Evolutionary conservation across 805 yeast species (phyloP).

Genomic region (Lipomyces kockii): DNA sequence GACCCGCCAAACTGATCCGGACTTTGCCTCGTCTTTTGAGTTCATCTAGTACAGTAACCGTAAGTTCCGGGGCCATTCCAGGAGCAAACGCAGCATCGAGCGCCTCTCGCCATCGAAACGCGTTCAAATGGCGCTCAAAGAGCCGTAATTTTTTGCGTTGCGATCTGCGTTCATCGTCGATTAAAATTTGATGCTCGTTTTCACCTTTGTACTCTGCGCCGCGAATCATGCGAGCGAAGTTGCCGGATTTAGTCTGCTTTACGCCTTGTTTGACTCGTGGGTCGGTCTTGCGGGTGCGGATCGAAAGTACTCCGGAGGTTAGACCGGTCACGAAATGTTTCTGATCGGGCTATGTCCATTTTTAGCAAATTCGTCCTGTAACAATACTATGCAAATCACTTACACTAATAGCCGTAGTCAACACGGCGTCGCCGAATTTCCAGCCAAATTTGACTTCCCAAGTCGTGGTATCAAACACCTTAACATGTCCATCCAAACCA

Average conservation of each 20-base stretch:
- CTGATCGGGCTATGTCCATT: conserved; percentile 70
- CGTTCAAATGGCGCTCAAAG: conserved; percentile 82
- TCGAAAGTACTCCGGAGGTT: conserved; percentile 83
- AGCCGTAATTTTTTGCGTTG: conserved; percentile 63
- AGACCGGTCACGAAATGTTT: conserved; percentile 93
- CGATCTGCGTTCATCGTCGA: conserved; percentile 52
- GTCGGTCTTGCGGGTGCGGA: conserved; percentile 82
- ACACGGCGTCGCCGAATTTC: conserved; percentile 94
- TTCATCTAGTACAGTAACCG: conserved; percentile 83
- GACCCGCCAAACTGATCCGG: conserved; percentile 72
- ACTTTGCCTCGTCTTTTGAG: conserved; percentile 88
- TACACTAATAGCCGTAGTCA: conserved; percentile 66
- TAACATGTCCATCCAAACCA: conserved; percentile 95
- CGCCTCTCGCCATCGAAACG: conserved; percentile 92
- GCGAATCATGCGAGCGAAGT: conserved; percentile 79
- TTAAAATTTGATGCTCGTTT: conserved; percentile 61
- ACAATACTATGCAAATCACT: neutral
- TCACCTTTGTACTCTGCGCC: conserved; percentile 93
- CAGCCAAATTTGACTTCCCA: conserved; percentile 96
- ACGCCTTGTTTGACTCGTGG: conserved; percentile 59
- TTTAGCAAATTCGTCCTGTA: conserved; percentile 38
- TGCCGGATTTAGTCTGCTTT: conserved; percentile 52
- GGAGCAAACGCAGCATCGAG: conserved; percentile 81
- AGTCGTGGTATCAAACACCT: conserved; percentile 74
- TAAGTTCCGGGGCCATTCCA: conserved; percentile 78